Base-by-base conservation (phyloP, 352 stramenopile genomes). In the Phytophthora macrochlamydospora region DNA sequence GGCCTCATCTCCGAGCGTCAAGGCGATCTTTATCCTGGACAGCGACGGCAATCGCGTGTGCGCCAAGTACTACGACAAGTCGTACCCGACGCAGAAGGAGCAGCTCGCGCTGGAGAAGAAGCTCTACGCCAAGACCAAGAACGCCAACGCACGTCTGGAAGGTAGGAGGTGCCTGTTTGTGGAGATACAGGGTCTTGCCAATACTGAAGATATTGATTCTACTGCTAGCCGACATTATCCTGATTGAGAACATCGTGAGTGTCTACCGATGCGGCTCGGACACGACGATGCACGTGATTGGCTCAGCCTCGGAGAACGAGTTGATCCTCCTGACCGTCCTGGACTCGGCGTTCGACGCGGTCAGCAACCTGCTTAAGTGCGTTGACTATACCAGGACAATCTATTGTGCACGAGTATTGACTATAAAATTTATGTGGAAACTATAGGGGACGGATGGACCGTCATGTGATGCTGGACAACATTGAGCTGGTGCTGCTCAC, bases 61-160 rank as follows among this genome's bases (percentile, higher is more conserved):
- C 54, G 89, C 91, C 72, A 97, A 97, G 83, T 97, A 97, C 81
- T 97, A 97, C 58, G 89, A 96, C 73, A 92, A 93, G 72, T 90
- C 85, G 67, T 95, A 95, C 68, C 85, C 85, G 61, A 85, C 87
- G 24, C 69, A 87, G 45, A 96, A 93, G 73, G 89, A 95, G 44
- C 89, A 97, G 64, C 72, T 93, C 37, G 82, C 77, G 45, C 85
- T 97, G 43, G 91, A 97, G 78, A 94, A 94, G 69, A 97, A 95
- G 75, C 77, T 97, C 40, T 94, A 87, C 75, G 66, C 83, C 44
- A 97, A 97, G 78, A 97, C 89, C 45, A 96, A 96, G 74, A 95
- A 93, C 73, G 90, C 83, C 24, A 96, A 86, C 43, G 73, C 90
- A 58, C 87, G 90, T 58, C 59, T 89, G 28, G 91, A 97, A 90